Evolutionary conservation across 768 basidiomycete species (phyloP).

Genomic region (Boletus reticulatus): DNA sequence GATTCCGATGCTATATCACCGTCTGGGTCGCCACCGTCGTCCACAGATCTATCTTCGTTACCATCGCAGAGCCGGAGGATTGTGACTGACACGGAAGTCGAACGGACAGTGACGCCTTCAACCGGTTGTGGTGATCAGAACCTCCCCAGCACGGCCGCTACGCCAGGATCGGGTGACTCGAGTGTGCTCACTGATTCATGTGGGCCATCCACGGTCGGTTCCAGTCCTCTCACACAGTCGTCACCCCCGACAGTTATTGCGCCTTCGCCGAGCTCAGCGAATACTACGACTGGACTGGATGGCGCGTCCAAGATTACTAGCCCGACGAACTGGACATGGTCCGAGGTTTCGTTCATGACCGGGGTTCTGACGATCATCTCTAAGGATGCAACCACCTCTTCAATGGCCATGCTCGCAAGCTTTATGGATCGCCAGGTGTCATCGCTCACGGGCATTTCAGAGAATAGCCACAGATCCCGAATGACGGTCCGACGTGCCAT

Average conservation of each 20-base stretch:
- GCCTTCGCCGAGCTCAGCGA: background rate
- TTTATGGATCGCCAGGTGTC: background rate
- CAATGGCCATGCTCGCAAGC: background rate
- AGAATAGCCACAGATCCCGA: too few species aligned
- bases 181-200: background rate
- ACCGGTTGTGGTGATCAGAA: background rate
- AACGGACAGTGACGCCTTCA: background rate
- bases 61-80: slow-evolving; percentile 7
- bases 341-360: background rate
- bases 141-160: too few species aligned
- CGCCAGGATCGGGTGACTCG: too few species aligned
- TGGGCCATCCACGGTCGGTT: background rate
- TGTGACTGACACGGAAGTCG: background rate
- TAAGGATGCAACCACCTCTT: background rate
- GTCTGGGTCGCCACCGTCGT: background rate
- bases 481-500: too few species aligned
- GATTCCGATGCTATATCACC: too few species aligned
- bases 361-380: background rate
- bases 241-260: background rate
- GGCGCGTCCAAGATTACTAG: background rate
- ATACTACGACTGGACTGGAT: background rate
- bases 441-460: too few species aligned
- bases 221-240: background rate
- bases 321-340: background rate
- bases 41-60: background rate